A percentile compares a stretch with the other conserved stretches of the same genome.
Conservation (phyloP, 2,329 filamentous ascomycete species). For the Macroventuria anomochaeta region DNA sequence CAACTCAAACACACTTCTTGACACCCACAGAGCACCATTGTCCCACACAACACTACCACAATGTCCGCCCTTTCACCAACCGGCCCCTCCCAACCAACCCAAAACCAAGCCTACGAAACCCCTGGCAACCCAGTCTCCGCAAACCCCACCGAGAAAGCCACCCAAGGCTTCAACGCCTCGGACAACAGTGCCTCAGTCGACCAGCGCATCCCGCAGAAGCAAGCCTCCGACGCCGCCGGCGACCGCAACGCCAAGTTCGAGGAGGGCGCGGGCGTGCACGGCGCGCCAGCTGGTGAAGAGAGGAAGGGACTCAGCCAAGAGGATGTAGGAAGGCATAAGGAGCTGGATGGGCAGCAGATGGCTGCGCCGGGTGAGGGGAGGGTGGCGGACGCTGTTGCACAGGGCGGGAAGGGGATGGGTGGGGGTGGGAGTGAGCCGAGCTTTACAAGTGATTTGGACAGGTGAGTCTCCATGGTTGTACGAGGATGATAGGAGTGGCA, state of each 20-base stretch:
- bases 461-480: conserved; percentile 25
- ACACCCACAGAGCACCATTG: too few species aligned
- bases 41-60: conserved; percentile 15
- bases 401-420: conserved; percentile 33
- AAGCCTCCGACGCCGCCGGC: conserved; percentile 48
- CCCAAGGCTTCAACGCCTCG: conserved; percentile 45
- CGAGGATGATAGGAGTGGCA: not conserved
- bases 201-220: conserved; percentile 49
- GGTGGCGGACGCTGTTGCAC: conserved; percentile 52
- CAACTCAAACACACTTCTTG: too few species aligned
- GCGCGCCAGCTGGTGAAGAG: conserved; percentile 55
- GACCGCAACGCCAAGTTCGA: conserved; percentile 44
- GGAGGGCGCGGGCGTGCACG: conserved; percentile 49
- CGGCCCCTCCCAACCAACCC: conserved; percentile 54
- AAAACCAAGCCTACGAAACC: conserved; percentile 55
- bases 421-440: conserved; percentile 50
- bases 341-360: conserved; percentile 58
- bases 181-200: conserved; percentile 38
- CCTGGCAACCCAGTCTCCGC: conserved; percentile 55
- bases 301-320: conserved; percentile 48
- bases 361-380: conserved; percentile 55
- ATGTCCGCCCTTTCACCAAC: conserved; percentile 52
- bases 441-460: conserved; percentile 54
- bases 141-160: conserved; percentile 48
- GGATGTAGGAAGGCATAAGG: conserved; percentile 53